These are phyloP conservation scores for Diaporthe amygdali DNA, from an alignment of 2,329 filamentous ascomycete species.

Conservation along the genomic window DNA sequence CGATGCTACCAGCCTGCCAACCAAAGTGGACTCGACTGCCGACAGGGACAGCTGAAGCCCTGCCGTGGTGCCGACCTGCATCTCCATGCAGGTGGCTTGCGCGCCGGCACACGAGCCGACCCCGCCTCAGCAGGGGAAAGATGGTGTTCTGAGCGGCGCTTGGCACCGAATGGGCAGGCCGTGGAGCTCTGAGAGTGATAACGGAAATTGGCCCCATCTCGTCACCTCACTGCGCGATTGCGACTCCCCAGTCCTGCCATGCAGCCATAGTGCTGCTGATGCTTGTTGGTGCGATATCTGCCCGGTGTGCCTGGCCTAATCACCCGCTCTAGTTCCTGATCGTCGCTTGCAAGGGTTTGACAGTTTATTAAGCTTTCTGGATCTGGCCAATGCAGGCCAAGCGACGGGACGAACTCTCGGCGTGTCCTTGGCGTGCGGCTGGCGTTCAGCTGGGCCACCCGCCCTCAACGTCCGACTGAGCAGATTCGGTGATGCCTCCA, in stretches of 20 bases:
- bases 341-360: background rate
- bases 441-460: background rate
- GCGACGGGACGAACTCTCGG: background rate
- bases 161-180: background rate
- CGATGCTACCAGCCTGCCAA: too few relatives aligned
- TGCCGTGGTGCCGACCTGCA: background rate
- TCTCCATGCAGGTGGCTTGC: background rate
- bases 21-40: background rate
- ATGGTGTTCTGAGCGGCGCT: background rate
- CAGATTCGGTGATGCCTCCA: too few relatives aligned
- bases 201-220: background rate
- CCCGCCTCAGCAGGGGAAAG: background rate
- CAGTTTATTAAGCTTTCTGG: background rate
- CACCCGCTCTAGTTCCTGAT: background rate
- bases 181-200: background rate
- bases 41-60: background rate
- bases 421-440: background rate
- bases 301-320: background rate
- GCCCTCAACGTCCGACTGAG: background rate
- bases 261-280: too few relatives aligned
- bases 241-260: background rate
- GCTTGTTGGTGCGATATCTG: background rate
- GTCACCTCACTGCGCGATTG: background rate
- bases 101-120: background rate
- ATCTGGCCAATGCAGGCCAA: conserved; percentile 9